These are phyloP conservation scores for Globisporangium carolinianum DNA, from an alignment of 352 stramenopile genomes.

Conservation along the genomic window DNA sequence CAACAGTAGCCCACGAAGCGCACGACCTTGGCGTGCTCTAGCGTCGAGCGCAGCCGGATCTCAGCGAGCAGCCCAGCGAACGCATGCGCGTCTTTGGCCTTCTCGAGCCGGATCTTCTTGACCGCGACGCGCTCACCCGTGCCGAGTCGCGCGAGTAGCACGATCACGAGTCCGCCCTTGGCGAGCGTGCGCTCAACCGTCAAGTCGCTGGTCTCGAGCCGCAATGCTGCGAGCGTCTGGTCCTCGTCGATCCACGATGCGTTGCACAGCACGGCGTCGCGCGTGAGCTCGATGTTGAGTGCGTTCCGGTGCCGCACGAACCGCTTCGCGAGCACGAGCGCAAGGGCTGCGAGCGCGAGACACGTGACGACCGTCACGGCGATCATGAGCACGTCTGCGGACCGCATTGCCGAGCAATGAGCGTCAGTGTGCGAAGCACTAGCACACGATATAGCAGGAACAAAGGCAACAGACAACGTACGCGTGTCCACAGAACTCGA, in stretches of 20 bases:
- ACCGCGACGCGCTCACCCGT: slow-evolving; percentile 7
- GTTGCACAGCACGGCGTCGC: slow-evolving; percentile 12
- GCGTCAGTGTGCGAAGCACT: background rate
- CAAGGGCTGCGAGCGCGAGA: slow-evolving; percentile 4
- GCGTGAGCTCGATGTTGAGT: slow-evolving; percentile 19
- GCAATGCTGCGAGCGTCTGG: slow-evolving; percentile 12
- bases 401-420: too few species aligned
- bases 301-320: slow-evolving; percentile 14
- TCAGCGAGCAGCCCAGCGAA: slow-evolving; percentile 13
- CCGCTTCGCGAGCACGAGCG: slow-evolving; percentile 3
- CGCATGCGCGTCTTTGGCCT: slow-evolving; percentile 15
- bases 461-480: background rate
- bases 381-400: slow-evolving; percentile 6
- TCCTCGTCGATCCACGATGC: slow-evolving; percentile 16
- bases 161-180: slow-evolving; percentile 8
- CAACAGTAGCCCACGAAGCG: slow-evolving; percentile 23
- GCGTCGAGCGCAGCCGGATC: slow-evolving; percentile 13
- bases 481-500: background rate
- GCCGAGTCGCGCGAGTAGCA: slow-evolving; percentile 12
- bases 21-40: slow-evolving; percentile 18
- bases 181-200: slow-evolving; percentile 9
- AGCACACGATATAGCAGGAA: background rate
- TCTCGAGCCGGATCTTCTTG: slow-evolving; percentile 19
- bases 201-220: slow-evolving; percentile 9
- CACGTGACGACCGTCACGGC: background rate